These are phyloP conservation scores for Aspergillus sp. DNA, from an alignment of 2,329 filamentous ascomycete species.

Conservation along the genomic window DNA sequence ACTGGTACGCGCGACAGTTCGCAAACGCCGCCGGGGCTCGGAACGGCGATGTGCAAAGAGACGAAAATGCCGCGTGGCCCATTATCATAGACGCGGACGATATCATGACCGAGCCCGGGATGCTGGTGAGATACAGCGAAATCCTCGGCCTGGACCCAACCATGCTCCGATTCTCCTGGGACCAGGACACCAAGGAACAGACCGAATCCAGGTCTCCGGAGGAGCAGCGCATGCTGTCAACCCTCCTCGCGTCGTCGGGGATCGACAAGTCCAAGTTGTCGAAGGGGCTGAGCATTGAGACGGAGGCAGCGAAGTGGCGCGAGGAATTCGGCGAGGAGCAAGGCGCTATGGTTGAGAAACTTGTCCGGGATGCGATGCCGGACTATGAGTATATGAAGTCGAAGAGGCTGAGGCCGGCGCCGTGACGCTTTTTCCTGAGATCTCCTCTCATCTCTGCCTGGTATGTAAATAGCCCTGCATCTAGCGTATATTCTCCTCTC, in stretches of 20 bases:
- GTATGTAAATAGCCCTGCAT: too few relatives aligned
- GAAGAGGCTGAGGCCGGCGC: background rate
- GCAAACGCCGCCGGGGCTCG: background rate
- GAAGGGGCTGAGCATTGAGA: constrained; percentile 12
- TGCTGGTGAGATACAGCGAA: constrained; percentile 10
- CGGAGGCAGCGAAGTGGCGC: constrained; percentile 14
- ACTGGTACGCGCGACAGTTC: constrained; percentile 12
- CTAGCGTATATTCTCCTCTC: too few relatives aligned
- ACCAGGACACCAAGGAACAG: background rate
- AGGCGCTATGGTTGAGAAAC: constrained; percentile 1
- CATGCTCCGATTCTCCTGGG: constrained; percentile 12
- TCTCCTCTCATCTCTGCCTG: too few relatives aligned
- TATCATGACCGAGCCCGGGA: constrained; percentile 12
- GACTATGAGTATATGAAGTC: background rate
- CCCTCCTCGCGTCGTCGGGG: constrained; percentile 12
- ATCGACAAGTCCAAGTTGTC: constrained; percentile 11
- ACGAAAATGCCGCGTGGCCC: constrained; percentile 4
- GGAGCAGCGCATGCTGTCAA: constrained; percentile 9
- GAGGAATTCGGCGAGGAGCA: constrained; percentile 8
- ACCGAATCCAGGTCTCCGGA: constrained; percentile 1
- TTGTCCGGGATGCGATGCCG: background rate
- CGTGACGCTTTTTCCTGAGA: too few relatives aligned
- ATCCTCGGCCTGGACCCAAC: constrained; percentile 14
- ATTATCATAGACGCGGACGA: constrained; percentile 20
- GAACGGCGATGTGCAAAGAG: background rate